Conservation (phyloP, 257 asterid species). For the Osmanthus fragrans region DNA sequence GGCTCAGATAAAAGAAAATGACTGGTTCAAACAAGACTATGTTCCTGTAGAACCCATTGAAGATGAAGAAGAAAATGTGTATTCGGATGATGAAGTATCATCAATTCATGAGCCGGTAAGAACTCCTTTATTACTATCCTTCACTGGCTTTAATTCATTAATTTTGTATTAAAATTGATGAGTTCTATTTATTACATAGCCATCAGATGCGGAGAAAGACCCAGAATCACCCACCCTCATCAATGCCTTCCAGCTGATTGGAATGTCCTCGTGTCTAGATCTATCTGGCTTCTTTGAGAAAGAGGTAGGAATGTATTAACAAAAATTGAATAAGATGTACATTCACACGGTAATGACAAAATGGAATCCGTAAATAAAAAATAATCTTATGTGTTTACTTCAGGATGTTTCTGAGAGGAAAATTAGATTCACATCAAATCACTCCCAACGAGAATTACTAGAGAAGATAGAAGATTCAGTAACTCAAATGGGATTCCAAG, state of each 20-base stretch:
- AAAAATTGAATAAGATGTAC: background rate
- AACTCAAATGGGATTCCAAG: constrained; percentile 69
- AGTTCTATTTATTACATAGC: constrained; percentile 29
- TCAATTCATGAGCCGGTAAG: constrained; percentile 50
- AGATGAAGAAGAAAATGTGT: constrained; percentile 31
- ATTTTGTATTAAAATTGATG: constrained; percentile 4
- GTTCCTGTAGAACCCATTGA: constrained; percentile 52
- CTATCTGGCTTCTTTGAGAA: constrained; percentile 93
- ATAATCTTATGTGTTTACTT: background rate
- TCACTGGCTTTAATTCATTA: constrained; percentile 12
- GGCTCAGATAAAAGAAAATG: constrained; percentile 65
- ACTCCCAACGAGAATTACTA: constrained; percentile 71
- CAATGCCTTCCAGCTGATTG: constrained; percentile 89
- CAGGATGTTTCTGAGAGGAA: constrained; percentile 96
- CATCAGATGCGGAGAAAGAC: constrained; percentile 57
- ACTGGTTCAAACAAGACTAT: constrained; percentile 83
- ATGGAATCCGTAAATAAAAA: constrained; percentile 1
- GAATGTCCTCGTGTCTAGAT: constrained; percentile 91
- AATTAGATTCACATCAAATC: constrained; percentile 81
- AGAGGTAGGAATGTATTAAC: constrained; percentile 48
- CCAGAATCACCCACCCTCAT: constrained; percentile 55
- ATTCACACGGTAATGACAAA: background rate
- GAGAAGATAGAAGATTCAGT: constrained; percentile 73
- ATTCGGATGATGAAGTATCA: constrained; percentile 52
- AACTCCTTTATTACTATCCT: constrained; percentile 6